A percentile compares a stretch with the other conserved stretches of the same genome.
phyloP scores from a whole-genome alignment of 169 alveolate species.

The Babesia gibsoni region DNA sequence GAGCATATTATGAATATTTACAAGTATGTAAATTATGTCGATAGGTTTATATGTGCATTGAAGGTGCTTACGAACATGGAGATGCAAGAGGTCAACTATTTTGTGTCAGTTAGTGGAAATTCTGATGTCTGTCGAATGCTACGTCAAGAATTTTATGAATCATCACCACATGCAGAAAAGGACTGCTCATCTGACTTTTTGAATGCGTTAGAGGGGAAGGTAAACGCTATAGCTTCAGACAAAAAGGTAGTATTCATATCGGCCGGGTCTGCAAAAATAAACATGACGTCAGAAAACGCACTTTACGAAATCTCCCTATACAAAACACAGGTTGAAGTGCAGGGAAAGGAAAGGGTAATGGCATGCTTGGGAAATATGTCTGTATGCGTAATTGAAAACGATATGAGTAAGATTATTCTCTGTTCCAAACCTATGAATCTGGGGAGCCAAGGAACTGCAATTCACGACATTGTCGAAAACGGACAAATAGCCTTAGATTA shows the following conservation, averaged over 20 bases:
- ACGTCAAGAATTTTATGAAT: conserved; percentile 1
- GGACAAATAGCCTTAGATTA: conserved; percentile 20
- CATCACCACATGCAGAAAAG: background rate
- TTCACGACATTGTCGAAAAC: background rate
- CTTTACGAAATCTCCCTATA: background rate
- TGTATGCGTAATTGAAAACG: background rate
- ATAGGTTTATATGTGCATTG: background rate
- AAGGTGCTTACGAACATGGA: background rate
- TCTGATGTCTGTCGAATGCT: background rate
- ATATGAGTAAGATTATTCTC: background rate
- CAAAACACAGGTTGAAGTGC: conserved; percentile 5
- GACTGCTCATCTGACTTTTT: conserved; percentile 2
- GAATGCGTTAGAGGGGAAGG: conserved; percentile 8
- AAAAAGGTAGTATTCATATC: background rate
- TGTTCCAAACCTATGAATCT: background rate
- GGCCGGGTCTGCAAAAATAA: background rate
- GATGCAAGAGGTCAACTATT: background rate
- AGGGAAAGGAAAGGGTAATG: conserved; percentile 8
- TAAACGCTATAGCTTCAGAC: background rate
- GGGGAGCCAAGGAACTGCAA: background rate
- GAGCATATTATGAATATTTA: background rate
- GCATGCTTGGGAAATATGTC: background rate
- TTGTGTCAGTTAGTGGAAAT: background rate
- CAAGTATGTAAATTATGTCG: background rate
- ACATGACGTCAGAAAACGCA: background rate